These are phyloP conservation scores for Chalciporus sp. DNA, from an alignment of 1,284 basidiomycete species.

Conservation along the genomic window DNA sequence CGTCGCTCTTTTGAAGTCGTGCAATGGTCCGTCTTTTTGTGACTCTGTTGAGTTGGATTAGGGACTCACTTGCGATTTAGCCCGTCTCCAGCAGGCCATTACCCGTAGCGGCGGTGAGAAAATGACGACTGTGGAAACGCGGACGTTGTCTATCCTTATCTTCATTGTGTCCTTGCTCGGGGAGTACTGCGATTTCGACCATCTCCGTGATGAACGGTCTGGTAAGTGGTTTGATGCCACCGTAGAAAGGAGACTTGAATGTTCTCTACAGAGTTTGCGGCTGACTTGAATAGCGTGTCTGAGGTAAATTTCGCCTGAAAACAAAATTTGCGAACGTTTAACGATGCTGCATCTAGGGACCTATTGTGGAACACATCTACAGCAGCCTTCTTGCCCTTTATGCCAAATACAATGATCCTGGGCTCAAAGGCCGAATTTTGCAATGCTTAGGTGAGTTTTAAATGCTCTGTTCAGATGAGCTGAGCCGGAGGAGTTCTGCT, in stretches of 20 bases:
- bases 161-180: slow-evolving; percentile 84
- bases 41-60: background rate
- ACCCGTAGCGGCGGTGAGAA: slow-evolving; percentile 34
- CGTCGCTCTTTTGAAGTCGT: slow-evolving; percentile 79
- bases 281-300: slow-evolving; percentile 63
- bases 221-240: slow-evolving; percentile 39
- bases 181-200: slow-evolving; percentile 89
- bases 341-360: slow-evolving; percentile 45
- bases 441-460: slow-evolving; percentile 75
- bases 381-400: slow-evolving; percentile 71
- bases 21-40: slow-evolving; percentile 59
- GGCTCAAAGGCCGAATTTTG: slow-evolving; percentile 65
- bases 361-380: slow-evolving; percentile 85
- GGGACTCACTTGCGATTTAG: slow-evolving; percentile 29
- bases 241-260: background rate
- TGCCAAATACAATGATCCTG: slow-evolving; percentile 55
- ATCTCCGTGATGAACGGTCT: slow-evolving; percentile 59
- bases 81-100: slow-evolving; percentile 60
- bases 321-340: background rate
- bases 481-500: slow-evolving; percentile 1
- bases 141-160: slow-evolving; percentile 63
- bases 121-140: slow-evolving; percentile 40
- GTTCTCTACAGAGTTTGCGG: slow-evolving; percentile 45
- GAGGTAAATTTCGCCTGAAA: slow-evolving; percentile 41
- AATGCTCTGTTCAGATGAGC: background rate